A percentile compares a stretch with the other conserved stretches of the same genome.
Conservation (phyloP, 2,329 filamentous ascomycete species). For the Fusarium kyushuense region DNA sequence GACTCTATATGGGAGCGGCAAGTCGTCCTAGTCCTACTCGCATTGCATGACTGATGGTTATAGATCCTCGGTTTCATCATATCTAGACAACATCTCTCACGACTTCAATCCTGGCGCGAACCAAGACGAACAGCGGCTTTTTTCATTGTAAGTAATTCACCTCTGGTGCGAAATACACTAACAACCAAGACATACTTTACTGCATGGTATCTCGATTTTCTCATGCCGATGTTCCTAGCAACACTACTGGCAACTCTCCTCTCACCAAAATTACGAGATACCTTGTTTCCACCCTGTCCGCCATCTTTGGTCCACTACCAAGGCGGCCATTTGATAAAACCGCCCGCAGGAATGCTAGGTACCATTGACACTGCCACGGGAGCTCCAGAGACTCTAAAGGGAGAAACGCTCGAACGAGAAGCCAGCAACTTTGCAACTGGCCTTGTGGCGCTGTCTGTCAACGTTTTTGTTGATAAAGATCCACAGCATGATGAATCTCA, state of each 20-base stretch:
- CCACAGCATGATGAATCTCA: slow-evolving; percentile 65
- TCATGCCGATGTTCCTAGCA: slow-evolving; percentile 69
- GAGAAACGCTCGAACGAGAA: slow-evolving; percentile 82
- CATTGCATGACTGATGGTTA: too few species aligned
- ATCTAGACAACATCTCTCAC: slow-evolving; percentile 72
- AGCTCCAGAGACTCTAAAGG: slow-evolving; percentile 81
- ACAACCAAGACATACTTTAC: slow-evolving; percentile 58
- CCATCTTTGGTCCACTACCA: slow-evolving; percentile 75
- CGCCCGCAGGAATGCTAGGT: slow-evolving; percentile 77
- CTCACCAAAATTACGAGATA: slow-evolving; percentile 68
- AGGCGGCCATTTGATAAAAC: slow-evolving; percentile 79
- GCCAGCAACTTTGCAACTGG: slow-evolving; percentile 81
- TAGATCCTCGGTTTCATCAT: background rate
- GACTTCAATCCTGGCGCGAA: slow-evolving; percentile 82
- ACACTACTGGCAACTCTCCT: slow-evolving; percentile 72
- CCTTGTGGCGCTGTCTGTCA: slow-evolving; percentile 67
- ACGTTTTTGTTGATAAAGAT: slow-evolving; percentile 78
- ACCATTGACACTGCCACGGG: slow-evolving; percentile 80
- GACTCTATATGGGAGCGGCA: slow-evolving; percentile 81
- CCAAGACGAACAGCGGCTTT: slow-evolving; percentile 65
- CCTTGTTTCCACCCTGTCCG: slow-evolving; percentile 80
- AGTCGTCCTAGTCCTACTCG: slow-evolving; percentile 53
- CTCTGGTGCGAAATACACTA: slow-evolving; percentile 55
- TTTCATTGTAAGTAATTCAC: slow-evolving; percentile 2
- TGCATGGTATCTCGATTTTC: slow-evolving; percentile 76